These are phyloP conservation scores for Coemansia sp. DNA, from an alignment of 192 early-diverging fungal species.

Conservation along the genomic window DNA sequence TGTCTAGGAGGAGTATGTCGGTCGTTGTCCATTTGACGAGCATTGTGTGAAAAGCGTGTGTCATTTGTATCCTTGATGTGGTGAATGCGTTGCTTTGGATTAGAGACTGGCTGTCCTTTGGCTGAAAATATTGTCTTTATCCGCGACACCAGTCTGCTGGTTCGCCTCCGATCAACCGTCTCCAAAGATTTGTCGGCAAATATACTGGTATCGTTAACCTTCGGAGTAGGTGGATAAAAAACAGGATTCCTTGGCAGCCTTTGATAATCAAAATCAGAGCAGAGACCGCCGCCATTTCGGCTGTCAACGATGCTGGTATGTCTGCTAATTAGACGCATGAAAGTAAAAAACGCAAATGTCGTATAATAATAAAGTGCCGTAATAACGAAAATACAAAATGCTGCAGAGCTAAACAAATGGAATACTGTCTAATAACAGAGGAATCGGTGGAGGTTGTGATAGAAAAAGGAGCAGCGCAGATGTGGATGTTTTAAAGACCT, in stretches of 20 bases:
- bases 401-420: background rate
- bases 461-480: background rate
- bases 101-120: conserved; percentile 5
- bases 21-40: background rate
- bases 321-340: conserved; percentile 32
- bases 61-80: background rate
- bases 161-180: conserved; percentile 6
- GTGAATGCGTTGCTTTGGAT: background rate
- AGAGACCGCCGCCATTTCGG: background rate
- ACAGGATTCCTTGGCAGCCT: conserved; percentile 45
- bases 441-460: background rate
- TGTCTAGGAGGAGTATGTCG: conserved; percentile 12
- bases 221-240: conserved; percentile 46
- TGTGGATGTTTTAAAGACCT: background rate
- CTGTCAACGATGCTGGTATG: background rate
- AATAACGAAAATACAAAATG: background rate
- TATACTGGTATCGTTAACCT: background rate
- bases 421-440: background rate
- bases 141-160: conserved; percentile 26
- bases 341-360: background rate
- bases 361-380: background rate
- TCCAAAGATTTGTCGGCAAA: conserved; percentile 1
- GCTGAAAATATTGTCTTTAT: conserved; percentile 34
- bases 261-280: background rate
- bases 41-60: background rate